Percentiles rank a stretch among this genome's conserved stretches.
Conservation (phyloP, 352 stramenopile genomes). For the Globisporangium orthogonon region DNA sequence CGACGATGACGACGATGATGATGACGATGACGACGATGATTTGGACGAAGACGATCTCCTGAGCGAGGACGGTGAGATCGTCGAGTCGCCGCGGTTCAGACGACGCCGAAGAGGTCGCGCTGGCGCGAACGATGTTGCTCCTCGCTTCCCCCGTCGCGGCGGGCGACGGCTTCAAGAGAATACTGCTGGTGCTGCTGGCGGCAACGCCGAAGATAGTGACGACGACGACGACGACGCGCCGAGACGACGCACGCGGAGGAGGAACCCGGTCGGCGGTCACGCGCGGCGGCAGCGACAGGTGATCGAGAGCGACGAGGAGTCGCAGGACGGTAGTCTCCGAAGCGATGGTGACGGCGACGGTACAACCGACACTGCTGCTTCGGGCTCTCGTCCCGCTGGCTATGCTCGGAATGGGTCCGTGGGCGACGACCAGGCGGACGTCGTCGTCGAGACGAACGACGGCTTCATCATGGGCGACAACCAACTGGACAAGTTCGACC, state of each 20-base stretch:
- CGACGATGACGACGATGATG: slow-evolving; percentile 41
- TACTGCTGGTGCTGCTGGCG: not conserved
- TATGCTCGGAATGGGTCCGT: not conserved
- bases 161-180: slow-evolving; percentile 24
- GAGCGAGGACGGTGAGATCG: slow-evolving; percentile 26
- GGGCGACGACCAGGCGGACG: slow-evolving; percentile 23
- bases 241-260: slow-evolving; percentile 10
- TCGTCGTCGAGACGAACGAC: slow-evolving; percentile 80
- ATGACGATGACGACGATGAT: slow-evolving; percentile 51
- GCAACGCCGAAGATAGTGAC: not conserved
- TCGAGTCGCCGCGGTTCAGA: slow-evolving; percentile 29
- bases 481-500: slow-evolving; percentile 76
- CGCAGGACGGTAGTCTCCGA: not conserved
- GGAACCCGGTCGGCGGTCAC: not conserved
- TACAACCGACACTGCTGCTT: slow-evolving; percentile 12
- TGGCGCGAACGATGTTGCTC: slow-evolving; percentile 7
- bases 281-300: slow-evolving; percentile 1
- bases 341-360: slow-evolving; percentile 1
- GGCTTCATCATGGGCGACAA: slow-evolving; percentile 80
- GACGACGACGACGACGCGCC: slow-evolving; percentile 12
- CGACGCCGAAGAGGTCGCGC: slow-evolving; percentile 28
- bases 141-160: slow-evolving; percentile 26
- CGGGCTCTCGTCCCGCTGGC: slow-evolving; percentile 1
- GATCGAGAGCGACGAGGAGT: slow-evolving; percentile 13
- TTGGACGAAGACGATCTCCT: slow-evolving; percentile 46